Evolutionary conservation across 140 eudicot species (phyloP).

Genomic region (Anethum foeniculum): DNA sequence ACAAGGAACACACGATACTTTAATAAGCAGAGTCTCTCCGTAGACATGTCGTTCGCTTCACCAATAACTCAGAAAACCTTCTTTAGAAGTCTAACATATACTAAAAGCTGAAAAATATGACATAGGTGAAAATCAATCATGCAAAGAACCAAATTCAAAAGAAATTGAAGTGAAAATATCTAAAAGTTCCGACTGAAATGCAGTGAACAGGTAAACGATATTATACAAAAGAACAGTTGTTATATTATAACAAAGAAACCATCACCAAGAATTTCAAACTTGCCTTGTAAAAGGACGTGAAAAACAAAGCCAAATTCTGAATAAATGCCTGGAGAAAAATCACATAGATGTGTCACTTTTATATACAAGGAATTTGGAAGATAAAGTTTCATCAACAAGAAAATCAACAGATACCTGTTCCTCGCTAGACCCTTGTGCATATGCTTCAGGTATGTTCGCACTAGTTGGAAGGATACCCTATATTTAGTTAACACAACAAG

Average conservation of each 20-base stretch:
- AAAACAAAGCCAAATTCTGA: slow-evolving; percentile 94
- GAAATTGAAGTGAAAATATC: not conserved
- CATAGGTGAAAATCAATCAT: not conserved
- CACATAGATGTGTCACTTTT: slow-evolving; percentile 11
- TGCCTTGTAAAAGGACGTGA: slow-evolving; percentile 92
- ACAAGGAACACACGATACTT: not conserved
- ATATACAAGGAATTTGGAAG: not conserved
- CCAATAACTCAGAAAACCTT: not conserved
- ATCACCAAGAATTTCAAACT: slow-evolving; percentile 12
- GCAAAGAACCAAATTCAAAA: not conserved
- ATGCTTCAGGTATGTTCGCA: slow-evolving; percentile 73
- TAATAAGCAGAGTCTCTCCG: not conserved
- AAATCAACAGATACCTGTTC: slow-evolving; percentile 62
- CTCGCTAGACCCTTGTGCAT: slow-evolving; percentile 77
- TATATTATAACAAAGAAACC: not conserved
- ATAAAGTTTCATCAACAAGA: not conserved
- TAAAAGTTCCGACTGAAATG: not conserved
- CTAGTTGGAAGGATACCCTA: slow-evolving; percentile 67
- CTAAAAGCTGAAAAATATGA: not conserved
- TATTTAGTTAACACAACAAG: slow-evolving; percentile 15
- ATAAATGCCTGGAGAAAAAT: slow-evolving; percentile 77
- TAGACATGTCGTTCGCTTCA: not conserved
- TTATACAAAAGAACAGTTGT: not conserved
- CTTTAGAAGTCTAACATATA: not conserved
- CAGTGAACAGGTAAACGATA: not conserved